Percentiles rank a stretch among this genome's conserved stretches.
Conservation (phyloP, 306 rosid genomes). For the Ochetophila trinervis region DNA sequence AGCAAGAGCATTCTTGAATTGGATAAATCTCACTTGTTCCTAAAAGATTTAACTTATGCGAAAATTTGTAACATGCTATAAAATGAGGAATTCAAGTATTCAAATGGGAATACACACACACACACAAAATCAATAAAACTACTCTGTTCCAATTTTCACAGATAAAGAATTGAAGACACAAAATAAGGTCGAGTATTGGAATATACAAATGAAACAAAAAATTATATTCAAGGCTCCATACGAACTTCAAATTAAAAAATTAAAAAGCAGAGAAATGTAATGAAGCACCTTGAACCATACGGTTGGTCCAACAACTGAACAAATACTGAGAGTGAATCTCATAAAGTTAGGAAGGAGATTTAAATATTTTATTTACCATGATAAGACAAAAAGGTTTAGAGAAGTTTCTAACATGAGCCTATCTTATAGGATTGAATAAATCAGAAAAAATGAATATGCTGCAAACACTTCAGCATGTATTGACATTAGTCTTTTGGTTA, state of each 20-base stretch:
- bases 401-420: no score
- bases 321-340: not conserved
- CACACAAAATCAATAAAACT: no score
- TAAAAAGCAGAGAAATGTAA: not conserved
- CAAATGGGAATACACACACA: no score
- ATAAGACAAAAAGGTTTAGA: not conserved
- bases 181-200: not conserved
- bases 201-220: not conserved
- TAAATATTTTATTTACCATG: not conserved
- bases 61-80: not conserved
- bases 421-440: no score
- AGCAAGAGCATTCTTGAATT: constrained; percentile 10
- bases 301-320: not conserved
- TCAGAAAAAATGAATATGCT: no score
- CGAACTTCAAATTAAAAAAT: not conserved
- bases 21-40: not conserved
- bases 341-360: not conserved
- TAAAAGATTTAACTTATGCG: not conserved
- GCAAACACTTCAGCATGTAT: no score
- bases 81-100: no score
- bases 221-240: not conserved
- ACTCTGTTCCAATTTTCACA: no score
- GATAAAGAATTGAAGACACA: not conserved
- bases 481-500: no score
- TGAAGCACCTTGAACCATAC: not conserved